Evolutionary conservation across 164 flowering plant species (phyloP).

Genomic region (Saururus chinensis): DNA sequence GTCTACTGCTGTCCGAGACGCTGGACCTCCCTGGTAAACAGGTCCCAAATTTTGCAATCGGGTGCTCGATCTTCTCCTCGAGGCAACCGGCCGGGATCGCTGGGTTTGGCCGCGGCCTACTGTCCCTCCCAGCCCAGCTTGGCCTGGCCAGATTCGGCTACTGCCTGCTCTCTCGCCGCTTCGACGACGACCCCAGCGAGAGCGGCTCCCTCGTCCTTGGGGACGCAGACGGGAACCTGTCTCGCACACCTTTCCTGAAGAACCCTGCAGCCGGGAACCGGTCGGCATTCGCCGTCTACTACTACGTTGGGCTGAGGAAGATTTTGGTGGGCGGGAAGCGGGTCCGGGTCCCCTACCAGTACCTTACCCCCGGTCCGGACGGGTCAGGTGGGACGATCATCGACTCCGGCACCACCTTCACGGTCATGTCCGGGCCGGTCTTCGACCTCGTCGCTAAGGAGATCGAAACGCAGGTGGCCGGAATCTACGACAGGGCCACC

Average conservation of each 20-base stretch:
- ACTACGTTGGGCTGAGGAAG: constrained; percentile 45
- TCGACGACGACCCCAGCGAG: constrained; percentile 33
- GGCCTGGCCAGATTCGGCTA: constrained; percentile 37
- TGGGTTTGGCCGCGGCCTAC: constrained; percentile 50
- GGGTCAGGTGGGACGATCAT: constrained; percentile 71
- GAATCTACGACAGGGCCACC: constrained; percentile 23
- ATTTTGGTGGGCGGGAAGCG: constrained; percentile 44
- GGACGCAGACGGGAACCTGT: constrained; percentile 20
- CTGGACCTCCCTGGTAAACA: constrained; percentile 18
- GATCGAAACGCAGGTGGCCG: constrained; percentile 32
- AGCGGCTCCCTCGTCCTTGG: constrained; percentile 35
- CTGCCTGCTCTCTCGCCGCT: constrained; percentile 58
- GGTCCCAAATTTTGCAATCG: constrained; percentile 31
- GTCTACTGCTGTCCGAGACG: constrained; percentile 36
- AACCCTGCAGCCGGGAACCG: constrained; percentile 28
- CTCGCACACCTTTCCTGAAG: constrained; percentile 49
- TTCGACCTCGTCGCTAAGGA: constrained; percentile 37
- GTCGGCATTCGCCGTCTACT: constrained; percentile 33
- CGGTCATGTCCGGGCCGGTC: constrained; percentile 48
- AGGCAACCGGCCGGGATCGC: constrained; percentile 44
- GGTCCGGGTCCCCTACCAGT: constrained; percentile 43
- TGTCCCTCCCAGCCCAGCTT: constrained; percentile 47
- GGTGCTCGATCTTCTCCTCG: constrained; percentile 48
- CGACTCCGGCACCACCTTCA: constrained; percentile 76
- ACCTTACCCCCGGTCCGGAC: constrained; percentile 29